Conservation (phyloP, 2,329 filamentous ascomycete species). For the Fusarium goolgardi region DNA sequence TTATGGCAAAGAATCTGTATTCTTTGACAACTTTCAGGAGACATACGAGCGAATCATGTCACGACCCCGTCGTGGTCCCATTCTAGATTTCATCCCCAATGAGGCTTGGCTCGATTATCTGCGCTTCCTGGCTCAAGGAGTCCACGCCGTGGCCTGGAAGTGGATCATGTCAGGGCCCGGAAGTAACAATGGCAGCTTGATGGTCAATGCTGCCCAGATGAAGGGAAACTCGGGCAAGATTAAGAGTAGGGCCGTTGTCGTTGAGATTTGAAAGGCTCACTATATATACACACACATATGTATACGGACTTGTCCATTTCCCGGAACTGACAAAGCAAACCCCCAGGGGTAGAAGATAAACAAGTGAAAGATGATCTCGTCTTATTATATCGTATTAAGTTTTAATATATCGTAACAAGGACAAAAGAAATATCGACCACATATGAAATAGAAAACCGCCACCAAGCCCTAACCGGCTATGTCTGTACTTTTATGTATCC, state of each 20-base stretch:
- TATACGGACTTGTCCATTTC: neutral
- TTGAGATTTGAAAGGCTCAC: conserved; percentile 47
- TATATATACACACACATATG: neutral
- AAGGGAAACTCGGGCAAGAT: conserved; percentile 63
- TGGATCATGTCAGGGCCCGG: conserved; percentile 67
- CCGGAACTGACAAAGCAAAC: neutral
- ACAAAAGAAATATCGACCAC: conserved; percentile 26
- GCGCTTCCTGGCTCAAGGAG: conserved; percentile 58
- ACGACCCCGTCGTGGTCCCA: conserved; percentile 54
- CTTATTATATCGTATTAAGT: conserved; percentile 22
- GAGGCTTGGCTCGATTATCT: conserved; percentile 60
- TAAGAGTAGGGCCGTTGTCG: conserved; percentile 54
- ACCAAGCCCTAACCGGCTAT: neutral
- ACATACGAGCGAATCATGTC: conserved; percentile 75
- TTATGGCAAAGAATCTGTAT: conserved; percentile 74
- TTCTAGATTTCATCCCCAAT: conserved; percentile 62
- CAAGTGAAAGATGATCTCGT: neutral
- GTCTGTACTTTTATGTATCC: conserved; percentile 11
- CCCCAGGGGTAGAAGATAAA: neutral
- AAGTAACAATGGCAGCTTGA: conserved; percentile 60
- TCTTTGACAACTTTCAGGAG: conserved; percentile 79
- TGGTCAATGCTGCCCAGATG: conserved; percentile 70
- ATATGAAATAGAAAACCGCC: conserved; percentile 14
- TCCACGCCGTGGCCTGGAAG: conserved; percentile 64
- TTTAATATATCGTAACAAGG: conserved; percentile 18